A percentile compares a stretch with the other conserved stretches of the same genome.
Evolutionary conservation across 2,329 filamentous ascomycete genomes (phyloP).

Genomic region (Aspergillus oerlinghausenensis): DNA sequence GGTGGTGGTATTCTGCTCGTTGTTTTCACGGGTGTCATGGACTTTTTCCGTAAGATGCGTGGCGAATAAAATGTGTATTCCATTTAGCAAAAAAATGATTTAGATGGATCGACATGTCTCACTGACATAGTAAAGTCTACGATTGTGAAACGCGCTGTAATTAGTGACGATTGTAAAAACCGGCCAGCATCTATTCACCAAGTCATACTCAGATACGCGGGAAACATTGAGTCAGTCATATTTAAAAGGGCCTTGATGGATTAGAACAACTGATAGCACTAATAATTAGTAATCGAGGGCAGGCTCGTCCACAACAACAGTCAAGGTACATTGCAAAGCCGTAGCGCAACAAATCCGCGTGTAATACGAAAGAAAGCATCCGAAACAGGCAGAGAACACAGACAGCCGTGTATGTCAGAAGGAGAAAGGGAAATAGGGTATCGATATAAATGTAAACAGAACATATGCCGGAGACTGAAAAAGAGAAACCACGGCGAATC

Average conservation of each 20-base stretch:
- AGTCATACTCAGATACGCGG: background rate
- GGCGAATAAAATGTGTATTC: conserved; percentile 27
- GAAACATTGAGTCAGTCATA: background rate
- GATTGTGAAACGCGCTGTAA: background rate
- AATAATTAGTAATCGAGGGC: background rate
- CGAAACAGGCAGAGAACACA: conserved; percentile 8
- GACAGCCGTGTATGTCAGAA: conserved; percentile 10
- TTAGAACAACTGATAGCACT: background rate
- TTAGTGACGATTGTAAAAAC: too few species aligned
- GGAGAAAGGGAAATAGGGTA: conserved; percentile 28
- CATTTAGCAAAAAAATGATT: background rate
- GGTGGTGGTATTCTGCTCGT: conserved; percentile 58
- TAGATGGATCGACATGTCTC: background rate
- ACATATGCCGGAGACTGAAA: conserved; percentile 12
- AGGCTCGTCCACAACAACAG: background rate
- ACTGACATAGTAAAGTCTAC: background rate
- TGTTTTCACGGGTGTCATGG: conserved; percentile 51
- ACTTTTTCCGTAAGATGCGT: conserved; percentile 78
- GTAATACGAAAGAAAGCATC: conserved; percentile 1
- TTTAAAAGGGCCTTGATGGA: background rate
- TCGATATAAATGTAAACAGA: conserved; percentile 26
- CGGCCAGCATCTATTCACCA: background rate
- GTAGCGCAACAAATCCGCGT: background rate
- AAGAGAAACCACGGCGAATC: conserved; percentile 10
- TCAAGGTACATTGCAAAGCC: background rate